Evolutionary conservation across 495 filamentous ascomycete genomes (phyloP), one percentile per base, ranked within the genome.

Genomic region (Apiosordaria backusii): DNA sequence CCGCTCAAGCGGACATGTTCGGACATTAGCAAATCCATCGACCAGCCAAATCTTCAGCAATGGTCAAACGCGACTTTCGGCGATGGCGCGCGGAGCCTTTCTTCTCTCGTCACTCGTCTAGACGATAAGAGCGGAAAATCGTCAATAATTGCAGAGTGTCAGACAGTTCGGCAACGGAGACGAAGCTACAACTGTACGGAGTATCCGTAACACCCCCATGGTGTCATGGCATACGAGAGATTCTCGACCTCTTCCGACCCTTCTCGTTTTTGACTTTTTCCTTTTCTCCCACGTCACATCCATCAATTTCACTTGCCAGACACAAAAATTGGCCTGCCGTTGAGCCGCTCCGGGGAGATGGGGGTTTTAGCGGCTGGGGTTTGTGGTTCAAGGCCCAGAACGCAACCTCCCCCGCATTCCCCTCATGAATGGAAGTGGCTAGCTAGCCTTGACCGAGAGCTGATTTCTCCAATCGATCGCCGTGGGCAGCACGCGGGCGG

Each of bases 381-480:
- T 1, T 40, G 59, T 25, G 24, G 27, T 13, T 35, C 25, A 21
- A 5, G 18, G 16, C 59, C 59, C 18, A 25, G 10, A 21, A 61
- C 26, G 59, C 59, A 35, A 27, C 26, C 26, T 61, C 59, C 59
- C 59, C 59, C 59, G 59, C 59, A 61, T 61, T 61, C 26, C 59
- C 59, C 25, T 61, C 25, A 35, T 21, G 25, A 35, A 7, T 10
- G 27, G 18, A 27, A 35, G 10, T 10, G 27, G 24, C 19, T 24
- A 59, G 16, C 26, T 45, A 19, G 22, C 52, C 52, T 55, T 23
- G 52, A 55, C 24, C 57, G 53, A 21, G 22, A 23, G 16, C 16
- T 24, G 23, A 0, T 59, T 18, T 25, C 59, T 61, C 59, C 59
- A 61, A 45, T 23, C 59, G 59, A 61, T 61, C 59, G 59, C 25